Evolutionary conservation across 2,329 filamentous ascomycete species (phyloP).

Genomic region (Aspergillus sp.): DNA sequence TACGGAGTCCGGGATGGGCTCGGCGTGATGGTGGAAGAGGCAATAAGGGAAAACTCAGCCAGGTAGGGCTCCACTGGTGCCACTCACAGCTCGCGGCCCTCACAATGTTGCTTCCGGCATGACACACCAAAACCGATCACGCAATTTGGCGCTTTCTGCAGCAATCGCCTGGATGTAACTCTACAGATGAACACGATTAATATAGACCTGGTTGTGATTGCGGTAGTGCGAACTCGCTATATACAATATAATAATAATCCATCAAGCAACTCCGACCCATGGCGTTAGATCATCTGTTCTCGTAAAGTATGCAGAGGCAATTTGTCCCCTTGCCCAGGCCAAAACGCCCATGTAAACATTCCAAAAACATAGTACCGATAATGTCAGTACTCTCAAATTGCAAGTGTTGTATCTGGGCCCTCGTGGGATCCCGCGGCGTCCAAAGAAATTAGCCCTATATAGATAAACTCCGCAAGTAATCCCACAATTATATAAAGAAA

Average conservation of each 20-base stretch:
- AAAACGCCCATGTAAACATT: slow-evolving; percentile 15
- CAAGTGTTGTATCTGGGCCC: slow-evolving; percentile 1
- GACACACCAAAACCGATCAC: slow-evolving; percentile 31
- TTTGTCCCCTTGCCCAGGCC: slow-evolving; percentile 16
- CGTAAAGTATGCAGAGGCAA: slow-evolving; percentile 20
- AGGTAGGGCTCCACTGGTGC: not conserved
- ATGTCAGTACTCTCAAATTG: slow-evolving; percentile 1
- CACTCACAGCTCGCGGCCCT: not conserved
- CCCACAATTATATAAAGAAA: slow-evolving; percentile 15
- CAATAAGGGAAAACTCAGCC: slow-evolving; percentile 1
- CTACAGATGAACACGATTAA: not conserved
- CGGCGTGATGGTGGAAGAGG: slow-evolving; percentile 1
- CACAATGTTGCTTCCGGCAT: slow-evolving; percentile 2
- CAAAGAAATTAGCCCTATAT: slow-evolving; percentile 13
- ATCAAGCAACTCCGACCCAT: not conserved
- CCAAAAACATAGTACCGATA: slow-evolving; percentile 1
- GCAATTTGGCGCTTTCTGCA: slow-evolving; percentile 19
- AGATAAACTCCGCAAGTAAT: slow-evolving; percentile 8
- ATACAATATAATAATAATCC: not conserved
- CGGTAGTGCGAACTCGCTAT: not conserved
- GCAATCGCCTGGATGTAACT: slow-evolving; percentile 10
- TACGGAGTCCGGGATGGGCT: not conserved
- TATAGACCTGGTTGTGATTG: too few relatives aligned
- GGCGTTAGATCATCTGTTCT: slow-evolving; percentile 12
- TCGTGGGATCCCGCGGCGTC: slow-evolving; percentile 1